Base-by-base conservation (phyloP, 805 yeast genomes). In the Yarrowia sp. region DNA sequence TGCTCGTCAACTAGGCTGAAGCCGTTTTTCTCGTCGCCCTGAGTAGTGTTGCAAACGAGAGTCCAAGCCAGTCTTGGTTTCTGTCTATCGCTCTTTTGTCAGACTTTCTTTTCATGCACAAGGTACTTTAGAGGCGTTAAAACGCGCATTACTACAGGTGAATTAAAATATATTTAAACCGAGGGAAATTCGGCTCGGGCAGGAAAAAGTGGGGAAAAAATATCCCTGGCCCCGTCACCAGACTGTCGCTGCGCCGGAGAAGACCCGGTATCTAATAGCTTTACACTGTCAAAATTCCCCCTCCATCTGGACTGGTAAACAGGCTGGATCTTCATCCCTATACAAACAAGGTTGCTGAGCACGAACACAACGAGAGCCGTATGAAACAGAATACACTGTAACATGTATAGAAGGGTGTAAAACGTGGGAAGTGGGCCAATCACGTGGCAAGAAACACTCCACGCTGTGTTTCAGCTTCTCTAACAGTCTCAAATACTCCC, bases 31-130 rank as follows among this genome's bases (percentile, higher is more conserved):
- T 43, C 32, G 32, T 43, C 28, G 28, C 32, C 30, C 19, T 17
- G 16, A 26, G 33, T 44, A 21, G 33, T 17, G 51, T 26, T 26
- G 32, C 33, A 26, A 44, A 17, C 51, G 32, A n/a, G 51, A 9
- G 33, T 44, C 33, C 22, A 44, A 30, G n/a, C 35, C 22, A 9
- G 51, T 26, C 4, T 44, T 3, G 21, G n/a, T n/a, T 44, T 12
- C 52, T 43, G 48, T 14, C 54, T 30, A 48, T 48, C 54, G 21
- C 28, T 4, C 52, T 46, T 28, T 46, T 14, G 54, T 24, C 54
- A 48, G 54, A 48, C 54, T 48, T 48, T 48, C 54, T 48, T 48
- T 48, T 48, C 54, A 48, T 48, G 54, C 54, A 48, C 54, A 32
- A 32, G 38, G 54, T 48, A 48, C 54, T 48, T 48, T 48, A 48